Percentiles rank a stretch among this genome's conserved stretches.
Conservation (phyloP, 257 asterid species). For the Salvia miltiorrhiza region DNA sequence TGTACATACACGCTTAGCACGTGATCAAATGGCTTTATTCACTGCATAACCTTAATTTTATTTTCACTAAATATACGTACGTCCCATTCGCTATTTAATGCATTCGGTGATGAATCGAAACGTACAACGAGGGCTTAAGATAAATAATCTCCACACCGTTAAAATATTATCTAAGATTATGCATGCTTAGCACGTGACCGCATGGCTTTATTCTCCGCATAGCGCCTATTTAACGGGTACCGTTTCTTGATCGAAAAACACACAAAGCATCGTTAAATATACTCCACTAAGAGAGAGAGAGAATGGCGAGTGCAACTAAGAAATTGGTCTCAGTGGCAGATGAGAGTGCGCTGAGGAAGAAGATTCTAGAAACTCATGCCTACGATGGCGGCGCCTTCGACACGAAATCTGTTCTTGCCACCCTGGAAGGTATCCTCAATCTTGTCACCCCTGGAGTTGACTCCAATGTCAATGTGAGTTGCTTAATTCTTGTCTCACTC, state of each 20-base stretch:
- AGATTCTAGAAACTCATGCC: slow-evolving; percentile 1
- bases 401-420: neutral
- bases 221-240: neutral
- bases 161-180: no score
- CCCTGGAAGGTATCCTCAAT: neutral
- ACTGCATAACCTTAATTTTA: no score
- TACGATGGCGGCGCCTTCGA: neutral
- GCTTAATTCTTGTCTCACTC: neutral
- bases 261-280: neutral
- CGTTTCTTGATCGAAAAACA: neutral
- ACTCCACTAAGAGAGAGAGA: neutral
- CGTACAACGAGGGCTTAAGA: no score
- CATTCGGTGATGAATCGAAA: no score
- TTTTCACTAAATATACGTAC: no score
- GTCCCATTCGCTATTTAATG: no score
- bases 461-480: neutral
- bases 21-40: neutral
- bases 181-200: no score
- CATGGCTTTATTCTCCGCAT: no score
- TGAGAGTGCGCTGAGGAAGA: neutral
- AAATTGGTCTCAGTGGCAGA: neutral
- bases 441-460: neutral
- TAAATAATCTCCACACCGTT: no score
- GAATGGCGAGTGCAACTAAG: neutral
- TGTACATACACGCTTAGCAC: neutral